Percentiles rank a stretch among this genome's conserved stretches.
Evolutionary conservation across 768 basidiomycete species (phyloP).

Genomic region (Collybia sp.): DNA sequence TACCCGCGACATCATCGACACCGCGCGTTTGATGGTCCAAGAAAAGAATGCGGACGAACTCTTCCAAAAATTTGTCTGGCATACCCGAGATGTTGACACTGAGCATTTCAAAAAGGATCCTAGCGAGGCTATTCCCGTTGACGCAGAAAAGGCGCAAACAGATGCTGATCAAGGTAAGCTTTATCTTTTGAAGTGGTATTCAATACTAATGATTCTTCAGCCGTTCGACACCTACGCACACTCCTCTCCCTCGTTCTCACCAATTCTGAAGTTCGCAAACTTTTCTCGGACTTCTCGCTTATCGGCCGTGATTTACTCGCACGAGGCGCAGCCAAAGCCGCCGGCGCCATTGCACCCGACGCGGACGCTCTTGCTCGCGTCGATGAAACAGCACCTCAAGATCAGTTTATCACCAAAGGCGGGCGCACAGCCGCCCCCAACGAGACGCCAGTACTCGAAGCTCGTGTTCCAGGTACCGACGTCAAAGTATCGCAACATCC

Average conservation of each 20-base stretch:
- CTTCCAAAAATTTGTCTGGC: slow-evolving; percentile 88
- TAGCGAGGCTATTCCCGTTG: slow-evolving; percentile 10
- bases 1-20: slow-evolving; percentile 74
- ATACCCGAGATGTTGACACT: slow-evolving; percentile 51
- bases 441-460: slow-evolving; percentile 31
- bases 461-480: slow-evolving; percentile 25
- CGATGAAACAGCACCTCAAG: slow-evolving; percentile 64
- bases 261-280: slow-evolving; percentile 90
- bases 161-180: slow-evolving; percentile 50
- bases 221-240: slow-evolving; percentile 83
- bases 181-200: too few relatives aligned
- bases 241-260: slow-evolving; percentile 83
- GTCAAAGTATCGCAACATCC: slow-evolving; percentile 39
- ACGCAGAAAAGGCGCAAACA: slow-evolving; percentile 25
- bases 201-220: slow-evolving; percentile 26
- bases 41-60: slow-evolving; percentile 91
- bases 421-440: slow-evolving; percentile 22
- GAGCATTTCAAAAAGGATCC: slow-evolving; percentile 8
- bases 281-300: slow-evolving; percentile 71
- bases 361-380: slow-evolving; percentile 57
- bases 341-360: slow-evolving; percentile 61
- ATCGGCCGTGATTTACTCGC: slow-evolving; percentile 85
- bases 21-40: slow-evolving; percentile 62
- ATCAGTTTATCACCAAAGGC: slow-evolving; percentile 57
- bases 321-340: slow-evolving; percentile 65